A percentile compares a stretch with the other conserved stretches of the same genome.
Evolutionary conservation across 2,329 filamentous ascomycete genomes (phyloP).

Genomic region (Pseudopyricularia cyperi): DNA sequence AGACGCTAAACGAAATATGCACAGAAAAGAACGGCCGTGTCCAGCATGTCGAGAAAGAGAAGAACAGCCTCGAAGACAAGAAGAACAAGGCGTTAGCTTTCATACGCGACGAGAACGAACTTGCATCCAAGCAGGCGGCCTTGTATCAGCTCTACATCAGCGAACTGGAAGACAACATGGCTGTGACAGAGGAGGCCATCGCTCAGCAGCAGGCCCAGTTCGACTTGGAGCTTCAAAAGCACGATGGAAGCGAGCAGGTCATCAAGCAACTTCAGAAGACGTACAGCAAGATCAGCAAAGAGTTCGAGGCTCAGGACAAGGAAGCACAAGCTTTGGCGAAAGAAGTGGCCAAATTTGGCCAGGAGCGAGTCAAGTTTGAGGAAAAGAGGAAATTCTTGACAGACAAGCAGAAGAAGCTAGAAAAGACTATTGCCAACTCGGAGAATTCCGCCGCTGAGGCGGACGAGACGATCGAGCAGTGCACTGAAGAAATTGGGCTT

Average conservation of each 20-base stretch:
- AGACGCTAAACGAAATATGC: constrained; percentile 87
- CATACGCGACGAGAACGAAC: constrained; percentile 85
- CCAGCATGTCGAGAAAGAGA: constrained; percentile 96
- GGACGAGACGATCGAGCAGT: constrained; percentile 64
- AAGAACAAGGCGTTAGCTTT: constrained; percentile 88
- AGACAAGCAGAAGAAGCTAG: constrained; percentile 87
- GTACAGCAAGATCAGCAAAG: constrained; percentile 70
- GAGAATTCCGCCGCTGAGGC: constrained; percentile 64
- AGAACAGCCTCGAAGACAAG: constrained; percentile 83
- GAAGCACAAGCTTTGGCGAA: constrained; percentile 67
- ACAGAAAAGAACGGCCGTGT: constrained; percentile 91
- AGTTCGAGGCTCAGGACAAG: constrained; percentile 74
- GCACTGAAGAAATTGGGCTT: constrained; percentile 63
- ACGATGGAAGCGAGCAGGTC: constrained; percentile 75
- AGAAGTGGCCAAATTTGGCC: constrained; percentile 85
- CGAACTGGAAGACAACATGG: constrained; percentile 79
- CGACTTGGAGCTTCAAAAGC: constrained; percentile 78
- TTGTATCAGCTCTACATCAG: constrained; percentile 86
- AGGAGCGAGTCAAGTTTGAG: constrained; percentile 92
- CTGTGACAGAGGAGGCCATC: constrained; percentile 80
- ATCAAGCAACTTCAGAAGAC: constrained; percentile 83
- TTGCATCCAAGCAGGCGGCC: constrained; percentile 77
- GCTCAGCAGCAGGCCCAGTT: constrained; percentile 81
- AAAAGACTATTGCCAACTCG: constrained; percentile 71
- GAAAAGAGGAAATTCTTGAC: constrained; percentile 92